These are phyloP conservation scores for Serendipita vermifera DNA, from an alignment of 768 basidiomycete genomes.

Conservation along the genomic window DNA sequence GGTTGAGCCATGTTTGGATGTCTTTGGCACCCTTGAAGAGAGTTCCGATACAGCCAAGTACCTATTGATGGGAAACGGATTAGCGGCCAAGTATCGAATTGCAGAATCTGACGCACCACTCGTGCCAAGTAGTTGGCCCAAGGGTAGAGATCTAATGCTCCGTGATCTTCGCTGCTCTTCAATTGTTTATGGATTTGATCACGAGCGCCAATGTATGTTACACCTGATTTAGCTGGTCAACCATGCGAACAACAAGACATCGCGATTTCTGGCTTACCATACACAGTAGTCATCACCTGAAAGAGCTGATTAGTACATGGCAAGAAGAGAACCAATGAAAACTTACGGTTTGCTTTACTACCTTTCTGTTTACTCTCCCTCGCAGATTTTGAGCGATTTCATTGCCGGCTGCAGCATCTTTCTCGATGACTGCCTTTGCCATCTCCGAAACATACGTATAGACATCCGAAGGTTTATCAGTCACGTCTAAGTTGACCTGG, in stretches of 20 bases:
- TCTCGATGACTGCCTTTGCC: constrained; percentile 55
- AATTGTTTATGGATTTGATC: constrained; percentile 90
- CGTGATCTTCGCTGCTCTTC: constrained; percentile 57
- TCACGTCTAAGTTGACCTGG: constrained; percentile 82
- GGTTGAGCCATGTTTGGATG: constrained; percentile 85
- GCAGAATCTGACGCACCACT: constrained; percentile 32
- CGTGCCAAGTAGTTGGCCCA: constrained; percentile 71
- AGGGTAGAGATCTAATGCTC: constrained; percentile 57
- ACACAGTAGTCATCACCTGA: constrained; percentile 97
- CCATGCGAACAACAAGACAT: neutral
- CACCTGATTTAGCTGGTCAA: constrained; percentile 23
- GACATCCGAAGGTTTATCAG: constrained; percentile 84
- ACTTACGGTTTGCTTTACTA: constrained; percentile 91
- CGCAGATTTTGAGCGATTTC: constrained; percentile 45
- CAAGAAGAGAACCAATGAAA: neutral
- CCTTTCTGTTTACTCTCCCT: constrained; percentile 79
- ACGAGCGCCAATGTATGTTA: constrained; percentile 88
- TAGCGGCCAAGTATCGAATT: neutral
- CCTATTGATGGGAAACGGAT: constrained; percentile 26
- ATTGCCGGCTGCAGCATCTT: constrained; percentile 39
- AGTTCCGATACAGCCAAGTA: constrained; percentile 73
- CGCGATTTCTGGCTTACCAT: constrained; percentile 40
- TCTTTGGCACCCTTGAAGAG: constrained; percentile 83
- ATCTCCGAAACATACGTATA: constrained; percentile 83
- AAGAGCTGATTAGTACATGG: neutral